Conservation (phyloP, 129 eudicot species). For the Apium graveolens region DNA sequence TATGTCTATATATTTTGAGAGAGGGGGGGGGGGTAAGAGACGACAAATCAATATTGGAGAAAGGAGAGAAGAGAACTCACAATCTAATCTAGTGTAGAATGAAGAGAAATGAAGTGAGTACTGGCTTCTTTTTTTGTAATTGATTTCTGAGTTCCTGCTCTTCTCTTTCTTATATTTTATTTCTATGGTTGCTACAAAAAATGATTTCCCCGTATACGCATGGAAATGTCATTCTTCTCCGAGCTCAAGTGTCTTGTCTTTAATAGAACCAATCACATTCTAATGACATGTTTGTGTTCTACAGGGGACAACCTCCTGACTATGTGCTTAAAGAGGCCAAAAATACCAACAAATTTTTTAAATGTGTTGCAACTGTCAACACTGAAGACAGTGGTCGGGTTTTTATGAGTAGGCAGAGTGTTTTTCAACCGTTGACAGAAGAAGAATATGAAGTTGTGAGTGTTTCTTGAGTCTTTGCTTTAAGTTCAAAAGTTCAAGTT, state of each 20-base stretch:
- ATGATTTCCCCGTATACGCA: not conserved
- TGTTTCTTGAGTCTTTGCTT: constrained; percentile 14
- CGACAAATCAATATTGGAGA: not conserved
- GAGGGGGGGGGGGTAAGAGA: not conserved
- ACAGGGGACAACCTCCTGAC: constrained; percentile 95
- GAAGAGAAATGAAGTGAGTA: not conserved
- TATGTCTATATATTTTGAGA: not conserved
- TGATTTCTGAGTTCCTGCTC: not conserved
- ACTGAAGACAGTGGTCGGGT: constrained; percentile 45
- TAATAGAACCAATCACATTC: not conserved
- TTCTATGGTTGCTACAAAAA: not conserved
- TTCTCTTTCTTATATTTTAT: not conserved
- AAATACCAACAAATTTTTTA: constrained; percentile 85
- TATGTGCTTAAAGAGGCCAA: constrained; percentile 81
- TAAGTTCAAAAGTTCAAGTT: not conserved
- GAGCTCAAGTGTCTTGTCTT: not conserved
- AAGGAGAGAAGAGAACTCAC: not conserved
- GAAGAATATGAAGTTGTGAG: constrained; percentile 94
- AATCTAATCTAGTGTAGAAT: not conserved
- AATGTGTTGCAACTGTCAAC: constrained; percentile 54
- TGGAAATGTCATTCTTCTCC: not conserved
- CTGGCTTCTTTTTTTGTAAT: not conserved
- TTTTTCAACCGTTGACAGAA: constrained; percentile 67
- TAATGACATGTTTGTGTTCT: constrained; percentile 13
- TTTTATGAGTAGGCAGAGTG: constrained; percentile 45